Percentiles rank a stretch among this genome's conserved stretches.
Conservation (phyloP, 208 protist genomes). For the Leishmania lainsoni region DNA sequence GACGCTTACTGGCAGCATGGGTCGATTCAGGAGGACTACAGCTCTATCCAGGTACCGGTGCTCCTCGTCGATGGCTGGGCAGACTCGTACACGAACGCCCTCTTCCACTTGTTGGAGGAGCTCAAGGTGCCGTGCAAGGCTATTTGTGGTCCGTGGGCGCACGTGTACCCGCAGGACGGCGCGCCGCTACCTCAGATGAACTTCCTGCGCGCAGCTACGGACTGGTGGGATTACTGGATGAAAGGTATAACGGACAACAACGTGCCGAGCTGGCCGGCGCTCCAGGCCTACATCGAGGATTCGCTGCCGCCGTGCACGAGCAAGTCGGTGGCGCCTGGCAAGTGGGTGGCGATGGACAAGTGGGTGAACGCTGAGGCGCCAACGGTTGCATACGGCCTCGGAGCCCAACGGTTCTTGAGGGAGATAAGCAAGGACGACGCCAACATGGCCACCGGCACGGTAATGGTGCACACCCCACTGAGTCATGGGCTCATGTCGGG, state of each 20-base stretch:
- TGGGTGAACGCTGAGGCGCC: conserved; percentile 44
- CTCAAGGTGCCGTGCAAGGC: conserved; percentile 56
- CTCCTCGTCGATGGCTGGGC: conserved; percentile 62
- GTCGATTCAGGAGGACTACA: conserved; percentile 60
- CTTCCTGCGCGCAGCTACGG: conserved; percentile 55
- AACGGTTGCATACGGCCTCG: conserved; percentile 25
- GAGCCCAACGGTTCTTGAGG: conserved; percentile 7
- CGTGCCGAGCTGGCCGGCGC: conserved; percentile 35
- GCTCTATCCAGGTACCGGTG: conserved; percentile 52
- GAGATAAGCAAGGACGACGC: conserved; percentile 7
- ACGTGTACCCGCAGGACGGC: conserved; percentile 70
- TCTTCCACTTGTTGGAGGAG: conserved; percentile 51
- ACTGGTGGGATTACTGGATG: conserved; percentile 64
- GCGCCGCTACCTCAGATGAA: conserved; percentile 53
- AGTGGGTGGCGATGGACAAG: conserved; percentile 43
- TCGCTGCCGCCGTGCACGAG: conserved; percentile 40
- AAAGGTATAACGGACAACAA: conserved; percentile 40
- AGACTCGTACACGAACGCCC: conserved; percentile 64
- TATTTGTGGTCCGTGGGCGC: conserved; percentile 65
- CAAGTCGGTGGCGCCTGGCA: conserved; percentile 44
- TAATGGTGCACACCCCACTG: conserved; percentile 60
- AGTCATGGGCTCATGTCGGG: conserved; percentile 61
- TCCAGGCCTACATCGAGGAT: conserved; percentile 68
- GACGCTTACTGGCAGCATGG: conserved; percentile 70
- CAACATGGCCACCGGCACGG: not conserved